Evolutionary conservation across 176 grass and related monocot genomes (phyloP).

Genomic region (Ananas comosus): DNA sequence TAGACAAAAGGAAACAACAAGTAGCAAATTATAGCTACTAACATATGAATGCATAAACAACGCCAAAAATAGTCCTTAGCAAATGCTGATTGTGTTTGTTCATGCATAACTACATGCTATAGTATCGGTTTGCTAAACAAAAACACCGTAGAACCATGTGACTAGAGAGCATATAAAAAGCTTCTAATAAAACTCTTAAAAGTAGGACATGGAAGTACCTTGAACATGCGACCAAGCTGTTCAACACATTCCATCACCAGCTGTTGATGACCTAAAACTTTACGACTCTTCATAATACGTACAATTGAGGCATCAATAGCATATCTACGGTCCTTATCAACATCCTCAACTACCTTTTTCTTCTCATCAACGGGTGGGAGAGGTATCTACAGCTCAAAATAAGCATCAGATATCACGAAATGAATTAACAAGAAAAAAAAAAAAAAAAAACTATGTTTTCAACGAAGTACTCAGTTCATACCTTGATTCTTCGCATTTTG

Average conservation of each 20-base stretch:
- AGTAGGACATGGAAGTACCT: not conserved
- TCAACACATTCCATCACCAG: slow-evolving; percentile 57
- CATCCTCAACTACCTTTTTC: slow-evolving; percentile 17
- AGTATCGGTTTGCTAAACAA: too few species aligned
- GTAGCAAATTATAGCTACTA: too few species aligned
- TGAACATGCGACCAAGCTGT: slow-evolving; percentile 28
- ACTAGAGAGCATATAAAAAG: not conserved
- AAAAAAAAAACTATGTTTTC: not conserved
- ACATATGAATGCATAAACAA: too few species aligned
- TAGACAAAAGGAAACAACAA: too few species aligned
- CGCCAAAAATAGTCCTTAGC: too few species aligned
- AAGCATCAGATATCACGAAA: not conserved
- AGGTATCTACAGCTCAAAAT: slow-evolving; percentile 8
- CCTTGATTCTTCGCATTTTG: slow-evolving; percentile 94
- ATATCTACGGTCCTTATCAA: slow-evolving; percentile 59
- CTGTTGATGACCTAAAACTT: slow-evolving; percentile 57
- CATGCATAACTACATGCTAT: too few species aligned
- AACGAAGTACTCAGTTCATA: slow-evolving; percentile 5
- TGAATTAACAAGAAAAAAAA: not conserved
- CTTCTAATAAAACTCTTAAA: not conserved
- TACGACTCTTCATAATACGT: slow-evolving; percentile 61
- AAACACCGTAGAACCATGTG: too few species aligned
- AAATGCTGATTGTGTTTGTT: too few species aligned
- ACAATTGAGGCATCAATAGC: slow-evolving; percentile 62
- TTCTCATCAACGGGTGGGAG: slow-evolving; percentile 5